phyloP scores from a whole-genome alignment of 2,329 filamentous ascomycete species.

The Trichoderma brevicompactum region DNA sequence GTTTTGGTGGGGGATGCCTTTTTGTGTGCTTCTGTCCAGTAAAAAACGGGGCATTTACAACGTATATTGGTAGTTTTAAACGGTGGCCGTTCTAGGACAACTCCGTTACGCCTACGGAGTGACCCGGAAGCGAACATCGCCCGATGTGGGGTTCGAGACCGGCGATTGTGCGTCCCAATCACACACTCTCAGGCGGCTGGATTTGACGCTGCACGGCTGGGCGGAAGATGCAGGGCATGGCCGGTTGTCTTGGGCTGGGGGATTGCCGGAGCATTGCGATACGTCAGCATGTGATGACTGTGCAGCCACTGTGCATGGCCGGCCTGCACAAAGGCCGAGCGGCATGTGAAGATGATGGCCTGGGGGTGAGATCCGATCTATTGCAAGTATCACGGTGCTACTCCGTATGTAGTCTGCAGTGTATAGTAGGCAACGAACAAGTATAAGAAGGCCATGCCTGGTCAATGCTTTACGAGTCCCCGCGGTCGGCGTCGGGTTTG shows the following conservation, averaged over 20 bases:
- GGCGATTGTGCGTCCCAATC: background rate
- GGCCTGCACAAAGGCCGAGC: background rate
- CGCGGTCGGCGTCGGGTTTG: background rate
- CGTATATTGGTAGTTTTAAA: background rate
- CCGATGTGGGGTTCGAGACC: slow-evolving; percentile 5
- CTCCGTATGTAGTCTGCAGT: background rate
- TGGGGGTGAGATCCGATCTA: background rate
- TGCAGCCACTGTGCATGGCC: slow-evolving; percentile 1
- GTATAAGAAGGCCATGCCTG: background rate
- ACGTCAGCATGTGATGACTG: slow-evolving; percentile 27
- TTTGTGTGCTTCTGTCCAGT: background rate
- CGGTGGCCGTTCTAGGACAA: background rate
- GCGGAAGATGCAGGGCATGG: slow-evolving; percentile 16
- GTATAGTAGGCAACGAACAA: background rate
- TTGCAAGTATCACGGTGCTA: background rate
- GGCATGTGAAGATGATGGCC: slow-evolving; percentile 14
- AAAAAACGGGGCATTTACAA: background rate
- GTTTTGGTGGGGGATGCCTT: background rate
- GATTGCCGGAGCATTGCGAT: background rate
- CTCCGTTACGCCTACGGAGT: background rate
- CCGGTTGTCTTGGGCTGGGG: background rate
- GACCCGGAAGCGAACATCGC: background rate
- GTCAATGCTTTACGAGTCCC: background rate
- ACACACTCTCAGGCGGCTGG: background rate
- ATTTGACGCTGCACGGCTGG: background rate